Percentiles rank a stretch among this genome's conserved stretches.
Conservation (phyloP, 805 yeast genomes). For the Kuraishia borneana region DNA sequence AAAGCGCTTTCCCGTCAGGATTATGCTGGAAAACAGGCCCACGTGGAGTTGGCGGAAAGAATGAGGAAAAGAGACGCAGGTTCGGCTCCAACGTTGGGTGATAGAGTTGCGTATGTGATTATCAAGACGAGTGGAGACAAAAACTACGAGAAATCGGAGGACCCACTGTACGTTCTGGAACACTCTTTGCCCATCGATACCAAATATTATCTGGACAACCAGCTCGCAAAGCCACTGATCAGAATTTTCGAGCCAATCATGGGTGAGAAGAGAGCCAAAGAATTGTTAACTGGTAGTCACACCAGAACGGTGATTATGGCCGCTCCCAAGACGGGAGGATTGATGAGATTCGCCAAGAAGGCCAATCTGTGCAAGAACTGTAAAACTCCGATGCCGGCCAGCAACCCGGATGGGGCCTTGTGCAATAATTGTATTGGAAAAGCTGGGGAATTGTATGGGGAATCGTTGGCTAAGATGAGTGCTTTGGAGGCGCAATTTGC, state of each 20-base stretch:
- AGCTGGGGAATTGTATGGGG: constrained; percentile 73
- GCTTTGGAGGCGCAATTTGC: constrained; percentile 74
- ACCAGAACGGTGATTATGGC: constrained; percentile 66
- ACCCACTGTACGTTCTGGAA: constrained; percentile 87
- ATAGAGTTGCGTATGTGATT: constrained; percentile 95
- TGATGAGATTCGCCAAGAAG: constrained; percentile 82
- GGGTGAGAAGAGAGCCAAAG: constrained; percentile 76
- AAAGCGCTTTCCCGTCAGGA: constrained; percentile 84
- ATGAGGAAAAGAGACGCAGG: constrained; percentile 97
- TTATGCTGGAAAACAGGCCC: constrained; percentile 95
- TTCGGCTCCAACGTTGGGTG: constrained; percentile 94
- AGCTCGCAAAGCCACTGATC: constrained; percentile 79
- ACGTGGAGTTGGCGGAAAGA: constrained; percentile 89
- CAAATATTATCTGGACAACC: constrained; percentile 87
- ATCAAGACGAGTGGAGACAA: constrained; percentile 74
- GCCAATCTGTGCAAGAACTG: constrained; percentile 86
- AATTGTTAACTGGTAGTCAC: constrained; percentile 73
- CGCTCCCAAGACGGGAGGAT: constrained; percentile 73
- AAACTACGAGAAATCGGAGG: constrained; percentile 93
- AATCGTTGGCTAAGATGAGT: constrained; percentile 70
- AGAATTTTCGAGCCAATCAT: constrained; percentile 93
- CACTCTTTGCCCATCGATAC: constrained; percentile 91
- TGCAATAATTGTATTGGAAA: constrained; percentile 68
- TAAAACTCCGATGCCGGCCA: constrained; percentile 58
- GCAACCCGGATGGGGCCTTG: constrained; percentile 46